A percentile compares a stretch with the other conserved stretches of the same genome.
Evolutionary conservation across 352 stramenopile genomes (phyloP).

Genomic region (Pythium myriotylum): DNA sequence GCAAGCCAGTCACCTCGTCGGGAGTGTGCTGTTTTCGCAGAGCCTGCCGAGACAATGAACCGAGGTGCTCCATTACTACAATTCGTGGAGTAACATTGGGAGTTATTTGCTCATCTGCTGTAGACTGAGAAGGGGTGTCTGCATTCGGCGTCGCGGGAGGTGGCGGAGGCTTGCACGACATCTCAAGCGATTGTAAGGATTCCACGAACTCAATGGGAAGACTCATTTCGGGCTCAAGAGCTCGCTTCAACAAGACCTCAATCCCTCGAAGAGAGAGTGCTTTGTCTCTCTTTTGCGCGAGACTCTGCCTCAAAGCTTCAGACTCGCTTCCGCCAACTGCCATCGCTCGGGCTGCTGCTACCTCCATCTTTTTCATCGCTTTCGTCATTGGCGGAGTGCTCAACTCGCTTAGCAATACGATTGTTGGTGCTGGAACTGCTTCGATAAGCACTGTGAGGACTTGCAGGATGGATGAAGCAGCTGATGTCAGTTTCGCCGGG

Average conservation of each 20-base stretch:
- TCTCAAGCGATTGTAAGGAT: slow-evolving; percentile 21
- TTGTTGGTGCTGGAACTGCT: slow-evolving; percentile 5
- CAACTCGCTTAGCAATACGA: slow-evolving; percentile 60
- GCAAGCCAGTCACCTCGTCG: background rate
- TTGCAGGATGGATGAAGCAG: slow-evolving; percentile 27
- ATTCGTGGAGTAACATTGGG: slow-evolving; percentile 25
- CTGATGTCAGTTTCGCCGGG: slow-evolving; percentile 37
- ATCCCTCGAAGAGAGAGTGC: slow-evolving; percentile 37
- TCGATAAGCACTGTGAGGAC: slow-evolving; percentile 19
- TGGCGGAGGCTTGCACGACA: background rate
- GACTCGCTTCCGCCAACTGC: slow-evolving; percentile 19
- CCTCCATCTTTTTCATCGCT: slow-evolving; percentile 37
- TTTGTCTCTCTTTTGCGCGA: slow-evolving; percentile 11
- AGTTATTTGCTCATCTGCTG: background rate
- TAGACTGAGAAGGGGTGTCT: background rate
- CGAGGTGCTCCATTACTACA: slow-evolving; percentile 48
- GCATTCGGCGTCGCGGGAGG: background rate
- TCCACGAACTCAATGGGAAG: slow-evolving; percentile 39
- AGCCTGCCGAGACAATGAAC: slow-evolving; percentile 15
- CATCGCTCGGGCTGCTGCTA: background rate
- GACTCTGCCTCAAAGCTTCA: slow-evolving; percentile 12
- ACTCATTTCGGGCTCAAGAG: slow-evolving; percentile 11
- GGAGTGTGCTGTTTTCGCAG: slow-evolving; percentile 3
- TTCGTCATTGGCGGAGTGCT: slow-evolving; percentile 54
- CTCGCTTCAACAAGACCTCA: slow-evolving; percentile 41